Percentiles rank a stretch among this genome's conserved stretches.
Conservation (phyloP, 805 yeast genomes). For the Pichia gijzeniarum region DNA sequence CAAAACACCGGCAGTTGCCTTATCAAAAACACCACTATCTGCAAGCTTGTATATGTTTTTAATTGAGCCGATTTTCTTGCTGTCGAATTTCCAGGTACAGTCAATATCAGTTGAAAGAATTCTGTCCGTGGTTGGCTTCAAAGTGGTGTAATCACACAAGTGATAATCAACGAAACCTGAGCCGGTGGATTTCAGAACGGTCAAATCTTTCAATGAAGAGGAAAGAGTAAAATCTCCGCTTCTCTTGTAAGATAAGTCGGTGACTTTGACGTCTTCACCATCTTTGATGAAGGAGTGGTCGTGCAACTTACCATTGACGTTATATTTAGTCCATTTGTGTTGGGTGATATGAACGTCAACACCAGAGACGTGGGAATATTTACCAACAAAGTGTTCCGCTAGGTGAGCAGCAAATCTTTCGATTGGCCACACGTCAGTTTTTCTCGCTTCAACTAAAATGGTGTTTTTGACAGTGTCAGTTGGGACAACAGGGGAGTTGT, state of each 20-base stretch:
- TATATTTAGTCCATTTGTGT: constrained; percentile 69
- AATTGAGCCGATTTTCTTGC: constrained; percentile 43
- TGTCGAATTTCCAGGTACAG: constrained; percentile 63
- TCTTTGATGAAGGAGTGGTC: constrained; percentile 81
- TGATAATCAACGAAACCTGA: constrained; percentile 89
- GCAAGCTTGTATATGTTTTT: constrained; percentile 44
- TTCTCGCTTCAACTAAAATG: constrained; percentile 74
- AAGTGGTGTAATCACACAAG: constrained; percentile 82
- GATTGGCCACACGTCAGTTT: constrained; percentile 80
- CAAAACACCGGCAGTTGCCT: constrained; percentile 55
- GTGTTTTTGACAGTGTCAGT: constrained; percentile 94
- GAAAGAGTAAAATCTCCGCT: constrained; percentile 48
- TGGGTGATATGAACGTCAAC: constrained; percentile 63
- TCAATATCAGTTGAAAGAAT: constrained; percentile 82
- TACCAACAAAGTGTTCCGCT: constrained; percentile 71
- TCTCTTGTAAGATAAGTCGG: constrained; percentile 47
- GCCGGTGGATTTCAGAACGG: constrained; percentile 84
- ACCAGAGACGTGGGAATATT: constrained; percentile 73
- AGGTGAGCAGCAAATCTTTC: constrained; percentile 84
- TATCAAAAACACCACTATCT: constrained; percentile 59
- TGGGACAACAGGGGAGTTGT: constrained; percentile 84
- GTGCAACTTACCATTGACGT: constrained; percentile 69
- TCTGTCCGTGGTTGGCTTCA: constrained; percentile 77
- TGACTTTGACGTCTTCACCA: constrained; percentile 73
- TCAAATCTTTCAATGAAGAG: constrained; percentile 72